Base-by-base conservation (phyloP, 371 early-diverging fungal genomes). In the Caulochytrium protostelioides region DNA sequence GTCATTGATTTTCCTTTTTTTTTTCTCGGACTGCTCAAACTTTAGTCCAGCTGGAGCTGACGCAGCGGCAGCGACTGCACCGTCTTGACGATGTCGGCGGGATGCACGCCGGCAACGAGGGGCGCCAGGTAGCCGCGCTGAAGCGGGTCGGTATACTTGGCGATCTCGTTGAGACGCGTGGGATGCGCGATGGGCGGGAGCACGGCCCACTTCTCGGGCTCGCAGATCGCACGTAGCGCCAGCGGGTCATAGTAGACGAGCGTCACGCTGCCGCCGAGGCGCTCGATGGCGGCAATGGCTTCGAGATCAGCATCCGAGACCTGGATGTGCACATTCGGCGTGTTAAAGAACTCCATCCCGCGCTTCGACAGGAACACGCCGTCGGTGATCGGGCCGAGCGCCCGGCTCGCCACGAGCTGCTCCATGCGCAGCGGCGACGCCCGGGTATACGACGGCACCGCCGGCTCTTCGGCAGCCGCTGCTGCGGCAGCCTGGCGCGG, bases 271-370 rank as follows among this genome's bases (percentile, higher is more conserved):
- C 94, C 94, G 6, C 92, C 94, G 1, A 67, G 61, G 20, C 55
- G 60, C 46, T 94, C 92, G 32, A 94, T 56, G 13, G 72, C 57
- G 45, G 69, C 55, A 49, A 90, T 81, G 14, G 94, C 87, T 25
- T 61, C 46, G 38, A 65, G 59, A 6, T 81, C 74, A 9, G 89
- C 91, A 45, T 72, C 65, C 0, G 83, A 73, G 9, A 89, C 84
- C 47, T 84, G 82, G 31, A 94, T 67, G 20, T 70, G 69, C 34
- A 94, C 52, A 22, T 42, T 43, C 1, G 72, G 62, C 0, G 56
- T 66, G 26, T 60, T 68, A 43, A 83, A 69, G 12, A 59, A 54
- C n/a, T n/a, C n/a, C n/a, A n/a, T n/a, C n/a, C n/a, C n/a, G n/a
- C n/a, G n/a, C n/a, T n/a, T n/a, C n/a, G n/a, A n/a, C n/a, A n/a